Evolutionary conservation across 2,329 filamentous ascomycete genomes (phyloP).

Genomic region (Colletotrichum aenigma): DNA sequence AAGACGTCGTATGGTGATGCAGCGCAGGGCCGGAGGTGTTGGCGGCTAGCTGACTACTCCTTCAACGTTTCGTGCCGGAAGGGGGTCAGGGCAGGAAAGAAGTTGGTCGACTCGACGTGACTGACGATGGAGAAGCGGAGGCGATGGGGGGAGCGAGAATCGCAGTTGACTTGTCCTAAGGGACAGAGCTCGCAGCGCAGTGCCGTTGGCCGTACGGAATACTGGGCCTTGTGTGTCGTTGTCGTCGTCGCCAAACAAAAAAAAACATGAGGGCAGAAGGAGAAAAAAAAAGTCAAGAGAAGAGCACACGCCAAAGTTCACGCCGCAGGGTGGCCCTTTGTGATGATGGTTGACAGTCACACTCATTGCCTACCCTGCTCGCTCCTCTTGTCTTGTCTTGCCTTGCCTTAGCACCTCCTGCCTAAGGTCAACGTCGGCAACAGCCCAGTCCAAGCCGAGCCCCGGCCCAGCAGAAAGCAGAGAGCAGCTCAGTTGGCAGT

Average conservation of each 20-base stretch:
- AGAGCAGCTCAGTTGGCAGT: neutral
- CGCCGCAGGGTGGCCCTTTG: conserved; percentile 19
- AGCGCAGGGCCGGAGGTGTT: neutral
- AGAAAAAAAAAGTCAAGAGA: neutral
- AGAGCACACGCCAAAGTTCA: conserved; percentile 11
- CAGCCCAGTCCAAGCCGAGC: neutral
- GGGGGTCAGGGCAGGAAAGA: neutral
- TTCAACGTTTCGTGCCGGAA: neutral
- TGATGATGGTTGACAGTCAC: conserved; percentile 19
- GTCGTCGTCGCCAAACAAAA: conserved; percentile 7
- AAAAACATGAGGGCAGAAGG: neutral
- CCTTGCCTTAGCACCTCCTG: neutral
- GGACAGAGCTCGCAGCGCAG: conserved; percentile 8
- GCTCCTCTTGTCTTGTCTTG: neutral
- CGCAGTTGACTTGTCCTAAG: neutral
- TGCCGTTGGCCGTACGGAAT: neutral
- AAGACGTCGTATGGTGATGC: neutral
- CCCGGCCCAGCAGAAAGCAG: neutral
- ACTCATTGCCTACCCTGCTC: neutral
- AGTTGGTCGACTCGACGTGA: neutral
- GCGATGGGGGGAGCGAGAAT: neutral
- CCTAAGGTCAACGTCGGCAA: neutral
- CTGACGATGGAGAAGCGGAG: neutral
- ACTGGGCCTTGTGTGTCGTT: neutral
- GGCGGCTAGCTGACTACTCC: neutral